Conservation (phyloP, 768 basidiomycete species). For the Plicaturopsis crispa region DNA sequence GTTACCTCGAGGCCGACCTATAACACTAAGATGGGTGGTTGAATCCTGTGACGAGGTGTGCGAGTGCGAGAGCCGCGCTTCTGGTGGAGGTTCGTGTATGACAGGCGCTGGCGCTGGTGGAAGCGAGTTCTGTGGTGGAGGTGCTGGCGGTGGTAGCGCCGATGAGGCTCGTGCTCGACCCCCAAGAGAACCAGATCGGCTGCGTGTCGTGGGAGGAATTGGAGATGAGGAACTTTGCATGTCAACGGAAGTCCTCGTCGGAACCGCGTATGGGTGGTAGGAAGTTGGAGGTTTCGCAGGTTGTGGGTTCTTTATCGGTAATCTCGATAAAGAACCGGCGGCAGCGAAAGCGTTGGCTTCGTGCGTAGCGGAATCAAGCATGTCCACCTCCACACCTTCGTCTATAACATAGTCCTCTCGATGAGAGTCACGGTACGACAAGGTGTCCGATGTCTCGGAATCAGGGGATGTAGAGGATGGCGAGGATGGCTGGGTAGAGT, state of each 20-base stretch:
- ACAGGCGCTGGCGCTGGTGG: conserved; percentile 48
- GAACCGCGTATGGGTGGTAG: conserved; percentile 47
- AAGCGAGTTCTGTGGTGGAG: conserved; percentile 53
- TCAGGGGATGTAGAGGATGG: conserved; percentile 42
- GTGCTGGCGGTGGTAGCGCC: conserved; percentile 55
- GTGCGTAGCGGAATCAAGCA: conserved; percentile 17
- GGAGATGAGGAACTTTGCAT: conserved; percentile 9
- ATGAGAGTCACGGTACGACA: conserved; percentile 23
- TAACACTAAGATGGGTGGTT: conserved; percentile 27
- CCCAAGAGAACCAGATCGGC: conserved; percentile 27
- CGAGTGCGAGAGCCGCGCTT: conserved; percentile 19
- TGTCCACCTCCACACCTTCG: conserved; percentile 5
- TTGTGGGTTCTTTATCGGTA: no score
- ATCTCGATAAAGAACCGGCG: conserved; percentile 21
- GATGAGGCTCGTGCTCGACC: conserved; percentile 46
- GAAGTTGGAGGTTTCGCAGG: no score
- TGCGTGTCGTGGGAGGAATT: conserved; percentile 15
- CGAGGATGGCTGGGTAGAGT: conserved; percentile 44
- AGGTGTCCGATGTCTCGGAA: conserved; percentile 39
- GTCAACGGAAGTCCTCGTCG: no score
- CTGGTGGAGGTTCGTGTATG: conserved; percentile 14
- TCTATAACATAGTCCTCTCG: conserved; percentile 12
- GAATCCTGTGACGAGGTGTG: conserved; percentile 7
- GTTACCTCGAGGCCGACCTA: conserved; percentile 35
- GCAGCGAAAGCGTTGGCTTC: conserved; percentile 11